Conservation (phyloP, 805 yeast species). For the Pichia pseudocactophila region DNA sequence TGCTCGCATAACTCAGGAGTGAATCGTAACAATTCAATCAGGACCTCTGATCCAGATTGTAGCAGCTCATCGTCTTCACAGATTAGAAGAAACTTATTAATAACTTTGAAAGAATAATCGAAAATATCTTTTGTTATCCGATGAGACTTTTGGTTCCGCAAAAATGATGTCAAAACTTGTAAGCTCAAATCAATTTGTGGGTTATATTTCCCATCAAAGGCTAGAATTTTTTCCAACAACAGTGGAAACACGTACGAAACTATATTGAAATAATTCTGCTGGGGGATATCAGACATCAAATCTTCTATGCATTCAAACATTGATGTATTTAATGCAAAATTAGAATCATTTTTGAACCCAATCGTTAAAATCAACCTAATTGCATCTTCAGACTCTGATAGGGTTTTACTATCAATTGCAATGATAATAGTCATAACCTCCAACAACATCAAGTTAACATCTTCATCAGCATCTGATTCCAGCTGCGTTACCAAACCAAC, state of each 20-base stretch:
- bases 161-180: constrained; percentile 45
- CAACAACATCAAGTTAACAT: constrained; percentile 62
- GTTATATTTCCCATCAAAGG: constrained; percentile 39
- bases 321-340: constrained; percentile 58
- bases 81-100: constrained; percentile 32
- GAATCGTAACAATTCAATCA: constrained; percentile 46
- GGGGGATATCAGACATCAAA: constrained; percentile 41
- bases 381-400: constrained; percentile 28
- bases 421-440: constrained; percentile 60
- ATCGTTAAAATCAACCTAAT: constrained; percentile 52
- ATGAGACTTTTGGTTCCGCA: constrained; percentile 30
- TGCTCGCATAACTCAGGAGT: constrained; percentile 29
- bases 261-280: constrained; percentile 36
- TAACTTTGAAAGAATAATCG: constrained; percentile 33
- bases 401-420: constrained; percentile 32
- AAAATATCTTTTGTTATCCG: constrained; percentile 28
- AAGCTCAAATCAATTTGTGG: constrained; percentile 52
- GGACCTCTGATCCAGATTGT: constrained; percentile 69
- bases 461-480: constrained; percentile 62
- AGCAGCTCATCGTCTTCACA: constrained; percentile 70
- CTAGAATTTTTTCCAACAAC: constrained; percentile 33
- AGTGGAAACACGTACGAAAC: constrained; percentile 47
- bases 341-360: constrained; percentile 66
- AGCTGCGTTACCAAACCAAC: constrained; percentile 36
- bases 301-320: constrained; percentile 61